Base-by-base conservation (phyloP, 202 grass and related monocot genomes). In the Schoenoplectus triqueter region DNA sequence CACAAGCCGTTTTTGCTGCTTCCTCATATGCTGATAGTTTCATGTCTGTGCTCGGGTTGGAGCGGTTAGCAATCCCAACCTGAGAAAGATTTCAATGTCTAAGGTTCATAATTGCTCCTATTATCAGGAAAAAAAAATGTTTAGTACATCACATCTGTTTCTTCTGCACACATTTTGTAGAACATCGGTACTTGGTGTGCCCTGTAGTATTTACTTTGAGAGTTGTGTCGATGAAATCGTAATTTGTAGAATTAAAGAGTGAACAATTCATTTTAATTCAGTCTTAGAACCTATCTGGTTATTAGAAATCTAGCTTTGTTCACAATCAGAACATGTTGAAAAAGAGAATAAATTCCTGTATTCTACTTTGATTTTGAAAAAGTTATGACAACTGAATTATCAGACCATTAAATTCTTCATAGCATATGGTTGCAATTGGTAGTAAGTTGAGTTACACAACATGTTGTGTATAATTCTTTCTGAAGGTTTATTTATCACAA, bases 51-150 rank as follows among this genome's bases (percentile, higher is more conserved):
- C 68, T 85, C 0, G 84, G 85, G 3, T 80, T 54, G 9, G 84
- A 73, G 10, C 54, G 11, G 6, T 65, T 79, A 18, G 86, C 73
- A 81, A 93, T 48, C 10, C 89, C 92, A 79, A 82, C 52, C 91
- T 90, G 80, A 71, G 10, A 80, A 42, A 66, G 4, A 5, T 41
- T 62, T 41, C 11, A n/a, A 73, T 44, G 10, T 46, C 51, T 45
- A 52, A 73, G 17, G 14, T 20, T 73, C 10, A 14, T 42, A 45
- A 13, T 46, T 69, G 11, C 11, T 69, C 41, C 40, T 45, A 7
- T 69, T 45, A 2, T 69, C 11, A n/a, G 56, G 56, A 47, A 47
- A 31, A 56, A 10, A 56, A 9, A 56, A 56, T 56, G 52, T 56
- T 56, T 56, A 11, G 52, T 56, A 56, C 9, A 56, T 56, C 10